Percentiles rank a stretch among this genome's conserved stretches.
Conservation (phyloP, 257 asterid genomes). For the Nyctanthes arbortristis region DNA sequence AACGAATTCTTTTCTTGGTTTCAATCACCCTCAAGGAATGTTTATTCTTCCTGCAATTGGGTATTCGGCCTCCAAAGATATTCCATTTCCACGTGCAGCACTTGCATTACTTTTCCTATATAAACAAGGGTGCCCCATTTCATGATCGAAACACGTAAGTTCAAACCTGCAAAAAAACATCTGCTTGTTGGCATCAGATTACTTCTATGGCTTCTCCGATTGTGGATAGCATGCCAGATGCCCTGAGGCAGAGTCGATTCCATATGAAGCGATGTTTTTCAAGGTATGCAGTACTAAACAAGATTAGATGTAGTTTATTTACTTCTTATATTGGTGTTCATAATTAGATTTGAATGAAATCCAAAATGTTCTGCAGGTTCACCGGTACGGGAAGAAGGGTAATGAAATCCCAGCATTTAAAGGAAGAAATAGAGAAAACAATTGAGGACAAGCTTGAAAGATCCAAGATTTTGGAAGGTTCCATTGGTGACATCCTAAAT, state of each 20-base stretch:
- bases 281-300: constrained; percentile 40
- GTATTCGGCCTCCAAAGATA: constrained; percentile 27
- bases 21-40: constrained; percentile 59
- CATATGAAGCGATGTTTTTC: constrained; percentile 76
- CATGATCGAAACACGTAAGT: constrained; percentile 26
- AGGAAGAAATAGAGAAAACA: constrained; percentile 68
- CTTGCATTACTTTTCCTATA: constrained; percentile 31
- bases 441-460: constrained; percentile 72
- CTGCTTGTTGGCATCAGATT: neutral
- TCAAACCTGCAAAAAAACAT: constrained; percentile 12
- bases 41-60: constrained; percentile 44
- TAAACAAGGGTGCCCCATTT: constrained; percentile 27
- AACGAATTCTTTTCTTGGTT: constrained; percentile 60
- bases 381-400: constrained; percentile 59
- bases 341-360: neutral
- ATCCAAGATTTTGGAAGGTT: constrained; percentile 58
- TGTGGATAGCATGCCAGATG: constrained; percentile 62
- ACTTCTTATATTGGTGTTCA: neutral
- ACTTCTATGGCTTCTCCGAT: constrained; percentile 57
- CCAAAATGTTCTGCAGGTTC: constrained; percentile 42
- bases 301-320: neutral
- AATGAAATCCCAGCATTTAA: constrained; percentile 62
- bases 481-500: constrained; percentile 65
- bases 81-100: constrained; percentile 40
- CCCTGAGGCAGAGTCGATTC: constrained; percentile 53